These are phyloP conservation scores for Tolypocladium tundrense DNA, from an alignment of 2,329 filamentous ascomycete species.

Conservation along the genomic window DNA sequence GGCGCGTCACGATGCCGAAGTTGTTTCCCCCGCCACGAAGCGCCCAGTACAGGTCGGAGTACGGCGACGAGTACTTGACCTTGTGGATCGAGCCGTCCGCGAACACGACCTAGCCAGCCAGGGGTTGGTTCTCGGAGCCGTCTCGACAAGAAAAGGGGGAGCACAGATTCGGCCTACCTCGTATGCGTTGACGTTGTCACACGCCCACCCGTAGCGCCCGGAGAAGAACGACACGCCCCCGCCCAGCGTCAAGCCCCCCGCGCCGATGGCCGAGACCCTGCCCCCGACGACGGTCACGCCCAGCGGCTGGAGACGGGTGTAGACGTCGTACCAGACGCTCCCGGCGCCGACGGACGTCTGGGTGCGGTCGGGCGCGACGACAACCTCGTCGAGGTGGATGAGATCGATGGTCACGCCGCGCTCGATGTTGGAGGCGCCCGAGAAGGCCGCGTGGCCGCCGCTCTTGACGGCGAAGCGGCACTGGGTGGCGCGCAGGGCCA, in stretches of 20 bases:
- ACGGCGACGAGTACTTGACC: conserved; percentile 24
- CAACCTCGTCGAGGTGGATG: conserved; percentile 11
- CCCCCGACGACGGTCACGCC: conserved; percentile 13
- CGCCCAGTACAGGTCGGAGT: conserved; percentile 47
- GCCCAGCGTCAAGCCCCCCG: conserved; percentile 14
- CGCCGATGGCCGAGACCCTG: conserved; percentile 11
- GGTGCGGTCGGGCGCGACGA: conserved; percentile 6
- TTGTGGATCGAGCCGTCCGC: conserved; percentile 31
- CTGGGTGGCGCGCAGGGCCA: conserved; percentile 12
- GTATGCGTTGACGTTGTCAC: conserved; percentile 11
- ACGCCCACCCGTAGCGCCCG: conserved; percentile 11
- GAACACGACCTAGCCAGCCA: conserved; percentile 25
- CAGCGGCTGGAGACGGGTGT: conserved; percentile 6
- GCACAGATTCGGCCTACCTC: conserved; percentile 1
- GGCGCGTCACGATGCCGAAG: conserved; percentile 44
- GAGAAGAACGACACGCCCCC: conserved; percentile 14
- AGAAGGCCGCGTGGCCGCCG: conserved; percentile 21
- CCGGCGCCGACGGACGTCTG: conserved; percentile 10
- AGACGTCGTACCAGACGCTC: conserved; percentile 12
- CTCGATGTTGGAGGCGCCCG: conserved; percentile 16
- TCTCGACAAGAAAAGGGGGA: background rate
- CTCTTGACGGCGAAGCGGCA: conserved; percentile 22
- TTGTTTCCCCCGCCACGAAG: conserved; percentile 45
- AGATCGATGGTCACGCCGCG: conserved; percentile 18
- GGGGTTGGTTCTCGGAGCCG: background rate